Evolutionary conservation across 2,329 filamentous ascomycete genomes (phyloP), one percentile per base, ranked within the genome.

Genomic region (Botrytis squamosa): DNA sequence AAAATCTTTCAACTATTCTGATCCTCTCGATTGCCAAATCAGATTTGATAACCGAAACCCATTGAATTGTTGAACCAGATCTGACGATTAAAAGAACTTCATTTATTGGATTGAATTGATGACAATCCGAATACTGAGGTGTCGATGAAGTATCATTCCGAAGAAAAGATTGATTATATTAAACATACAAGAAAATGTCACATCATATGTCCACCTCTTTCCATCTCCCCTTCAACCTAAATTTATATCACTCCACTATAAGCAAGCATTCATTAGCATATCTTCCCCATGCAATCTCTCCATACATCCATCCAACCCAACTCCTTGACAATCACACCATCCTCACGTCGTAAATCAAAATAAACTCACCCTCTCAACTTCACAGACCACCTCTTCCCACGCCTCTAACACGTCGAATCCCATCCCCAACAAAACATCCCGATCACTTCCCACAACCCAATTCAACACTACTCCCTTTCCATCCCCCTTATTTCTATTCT

Each of bases 321-420:
- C n/a, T 25, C 64, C 10, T 25, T 7, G 12, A 52, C 1, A 52
- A 18, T n/a, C 29, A 29, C 62, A 36, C 4, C 62, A 29, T 44
- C 4, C 25, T 25, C 4, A 1, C n/a, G 16, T 33, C 12, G 4
- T 3, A n/a, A 74, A 63, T 36, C 42, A 65, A 66, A 29, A 29
- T 52, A 63, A 69, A 83, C 85, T 82, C 74, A 88, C 86, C 80
- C 83, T 85, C 29, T 88, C 87, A 4, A 84, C 83, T 33, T 92
- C 89, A 76, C 87, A 88, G 74, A 90, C 92, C 71, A 96, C 88
- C 82, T 97, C 93, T 79, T 97, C 93, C 81, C 94, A 97, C 59
- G 88, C 91, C 82, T 95, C 92, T 75, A 94, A 84, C 63, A 93
- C 88, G 76, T 90, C 89, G 80, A 97, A 97, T 1, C 93, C 93